Conservation (phyloP, 441 rosid genomes). For the Kokia cookei region DNA sequence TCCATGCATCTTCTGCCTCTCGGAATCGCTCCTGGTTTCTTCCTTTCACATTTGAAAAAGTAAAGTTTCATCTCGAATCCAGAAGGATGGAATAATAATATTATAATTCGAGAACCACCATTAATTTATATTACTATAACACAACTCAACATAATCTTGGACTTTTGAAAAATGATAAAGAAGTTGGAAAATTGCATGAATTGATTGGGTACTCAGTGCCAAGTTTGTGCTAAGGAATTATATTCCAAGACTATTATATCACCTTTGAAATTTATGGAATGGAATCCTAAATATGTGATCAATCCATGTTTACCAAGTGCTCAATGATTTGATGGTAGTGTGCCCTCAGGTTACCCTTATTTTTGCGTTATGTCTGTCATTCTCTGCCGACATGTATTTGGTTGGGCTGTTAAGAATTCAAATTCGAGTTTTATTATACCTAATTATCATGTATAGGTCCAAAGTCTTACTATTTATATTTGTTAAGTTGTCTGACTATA, state of each 20-base stretch:
- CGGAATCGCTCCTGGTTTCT: background rate
- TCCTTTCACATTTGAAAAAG: background rate
- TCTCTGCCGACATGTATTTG: too few relatives aligned
- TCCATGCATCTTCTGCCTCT: background rate
- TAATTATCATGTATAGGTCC: too few relatives aligned
- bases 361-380: too few relatives aligned
- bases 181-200: background rate
- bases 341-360: background rate
- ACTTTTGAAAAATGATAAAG: too few relatives aligned
- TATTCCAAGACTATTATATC: constrained; percentile 5
- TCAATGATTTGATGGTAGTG: constrained; percentile 1
- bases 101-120: background rate
- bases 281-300: background rate
- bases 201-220: background rate
- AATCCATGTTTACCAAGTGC: background rate
- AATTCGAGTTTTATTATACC: too few relatives aligned
- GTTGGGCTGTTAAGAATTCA: too few relatives aligned
- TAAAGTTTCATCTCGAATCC: background rate
- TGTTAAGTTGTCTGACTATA: too few relatives aligned
- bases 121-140: background rate
- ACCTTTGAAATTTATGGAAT: constrained; percentile 12
- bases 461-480: too few relatives aligned
- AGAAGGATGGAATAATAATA: background rate
- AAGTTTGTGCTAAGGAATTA: background rate
- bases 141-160: background rate